Evolutionary conservation across 148 eudicot genomes (phyloP), one percentile per base, ranked within the genome.

Genomic region (Silene conica): DNA sequence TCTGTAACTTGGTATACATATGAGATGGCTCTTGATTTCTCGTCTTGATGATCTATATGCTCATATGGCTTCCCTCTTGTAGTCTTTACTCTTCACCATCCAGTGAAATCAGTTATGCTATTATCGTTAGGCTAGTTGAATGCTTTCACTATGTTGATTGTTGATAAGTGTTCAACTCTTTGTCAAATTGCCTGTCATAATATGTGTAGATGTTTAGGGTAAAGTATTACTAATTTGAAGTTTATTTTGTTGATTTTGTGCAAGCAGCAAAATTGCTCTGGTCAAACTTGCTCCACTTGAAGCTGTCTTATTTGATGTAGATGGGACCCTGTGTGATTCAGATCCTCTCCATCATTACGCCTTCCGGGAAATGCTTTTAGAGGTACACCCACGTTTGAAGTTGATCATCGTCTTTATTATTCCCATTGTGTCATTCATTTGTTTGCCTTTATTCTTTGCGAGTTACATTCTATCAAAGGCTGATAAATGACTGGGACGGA

Each of bases 261-360:
- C 19, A 43, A 68, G 72, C 91, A 85, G 91, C 79, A 76, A 66
- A 41, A 70, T 68, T 72, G 75, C 87, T 69, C 87, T 91, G 23
- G 75, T 83, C 71, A 82, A 82, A 75, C 84, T 89, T 81, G 98
- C 87, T 84, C 98, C 98, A 38, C 70, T 91, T 11, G 87, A 93
- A 80, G 95, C 97, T 16, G 86, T 93, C 66, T 75, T 93, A 59
- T 93, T 93, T 50, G 98, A 93, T 56, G 81, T 91, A 55, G 98
- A 93, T 82, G 98, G 98, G 75, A 93, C 98, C 41, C 80, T 93
- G n/a, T 91, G 97, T 74, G 98, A 93, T 86, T 76, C 98, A 69
- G 98, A 93, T 79, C 98, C 98, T 78, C 85, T 93, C 63, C 98
- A 93, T 64, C 69, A 78, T 58, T 25, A 71, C 46, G 98, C 98